phyloP scores from a whole-genome alignment of 2,329 filamentous ascomycete genomes.

The Dactylonectria estremocensis region DNA sequence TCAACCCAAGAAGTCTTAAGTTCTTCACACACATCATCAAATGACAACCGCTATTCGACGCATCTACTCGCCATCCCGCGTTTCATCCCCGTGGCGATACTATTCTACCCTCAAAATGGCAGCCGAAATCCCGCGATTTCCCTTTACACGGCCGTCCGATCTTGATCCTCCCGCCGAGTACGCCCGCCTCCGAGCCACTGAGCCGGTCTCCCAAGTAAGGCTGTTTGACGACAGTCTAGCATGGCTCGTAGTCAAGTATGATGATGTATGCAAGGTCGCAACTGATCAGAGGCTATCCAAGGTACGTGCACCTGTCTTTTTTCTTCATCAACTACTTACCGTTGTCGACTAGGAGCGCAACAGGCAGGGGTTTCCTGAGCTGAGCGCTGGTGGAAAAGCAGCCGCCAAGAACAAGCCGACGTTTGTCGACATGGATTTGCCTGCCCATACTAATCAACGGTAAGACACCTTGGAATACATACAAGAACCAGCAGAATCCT shows the following conservation, averaged over 20 bases:
- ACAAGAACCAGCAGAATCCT: neutral
- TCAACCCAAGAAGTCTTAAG: neutral
- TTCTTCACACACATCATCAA: neutral
- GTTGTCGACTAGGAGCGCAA: conserved; percentile 52
- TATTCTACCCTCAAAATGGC: conserved; percentile 21
- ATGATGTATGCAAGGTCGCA: conserved; percentile 61
- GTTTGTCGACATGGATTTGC: conserved; percentile 67
- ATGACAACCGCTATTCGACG: neutral
- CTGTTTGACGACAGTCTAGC: conserved; percentile 63
- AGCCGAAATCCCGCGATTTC: conserved; percentile 32
- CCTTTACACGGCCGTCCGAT: conserved; percentile 40
- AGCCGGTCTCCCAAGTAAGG: conserved; percentile 61
- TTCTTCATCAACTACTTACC: conserved; percentile 9
- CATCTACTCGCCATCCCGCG: neutral
- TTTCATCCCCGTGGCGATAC: neutral
- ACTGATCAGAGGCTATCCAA: conserved; percentile 64
- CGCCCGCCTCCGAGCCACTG: conserved; percentile 58
- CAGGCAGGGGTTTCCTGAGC: conserved; percentile 63
- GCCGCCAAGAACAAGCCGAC: conserved; percentile 65
- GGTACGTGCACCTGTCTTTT: conserved; percentile 40
- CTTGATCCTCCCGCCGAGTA: conserved; percentile 61
- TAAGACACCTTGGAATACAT: conserved; percentile 28
- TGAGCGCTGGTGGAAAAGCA: conserved; percentile 61
- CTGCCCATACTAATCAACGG: conserved; percentile 63
- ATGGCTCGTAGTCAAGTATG: conserved; percentile 65